Evolutionary conservation across 2,329 filamentous ascomycete genomes (phyloP), one percentile per base, ranked within the genome.

Genomic region (Neopestalotiopsis sp.): DNA sequence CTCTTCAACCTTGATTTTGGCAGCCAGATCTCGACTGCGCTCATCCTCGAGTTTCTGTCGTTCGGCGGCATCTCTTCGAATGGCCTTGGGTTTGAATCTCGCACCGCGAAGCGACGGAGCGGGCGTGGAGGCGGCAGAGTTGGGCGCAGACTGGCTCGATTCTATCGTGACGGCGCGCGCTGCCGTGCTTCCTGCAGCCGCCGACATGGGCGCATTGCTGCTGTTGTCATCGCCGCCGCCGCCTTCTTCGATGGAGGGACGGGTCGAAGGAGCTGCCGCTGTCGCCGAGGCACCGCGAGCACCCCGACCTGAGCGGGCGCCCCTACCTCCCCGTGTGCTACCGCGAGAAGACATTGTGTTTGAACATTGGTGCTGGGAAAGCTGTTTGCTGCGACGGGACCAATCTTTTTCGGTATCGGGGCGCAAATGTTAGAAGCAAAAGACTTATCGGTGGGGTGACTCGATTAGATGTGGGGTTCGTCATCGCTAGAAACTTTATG

Each of bases 21-120:
- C 65, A 28, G 73, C 73, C 14, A 78, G 65, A 24, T 76, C 75
- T 42, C 72, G 72, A 24, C 72, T 75, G 68, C 78, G 73, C 42
- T 75, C 82, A 76, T 72, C 81, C 60, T 85, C 85, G 10, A 87
- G 76, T 65, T 73, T 81, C 66, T 85, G 83, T 74, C 85, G 79
- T 65, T 86, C 84, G 6, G 82, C 81, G 67, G 86, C 84, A 76
- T 86, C 84, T 81, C 85, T 79, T 66, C 85, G 81, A 62, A 86
- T 74, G 69, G 83, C 84, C 71, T 82, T 86, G 38, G 85, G 85
- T 65, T 81, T 81, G 66, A 86, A 86, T 49, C 85, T 80, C 24
- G 76, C 75, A 24, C 76, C 75, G n/a, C 79, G 74, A 20, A 79
- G 81, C 34, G 81, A 74, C 14, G 81, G 77, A 10, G 78, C 78